Evolutionary conservation across 176 grass and related monocot genomes (phyloP).

Genomic region (Bonia amplexicaulis): DNA sequence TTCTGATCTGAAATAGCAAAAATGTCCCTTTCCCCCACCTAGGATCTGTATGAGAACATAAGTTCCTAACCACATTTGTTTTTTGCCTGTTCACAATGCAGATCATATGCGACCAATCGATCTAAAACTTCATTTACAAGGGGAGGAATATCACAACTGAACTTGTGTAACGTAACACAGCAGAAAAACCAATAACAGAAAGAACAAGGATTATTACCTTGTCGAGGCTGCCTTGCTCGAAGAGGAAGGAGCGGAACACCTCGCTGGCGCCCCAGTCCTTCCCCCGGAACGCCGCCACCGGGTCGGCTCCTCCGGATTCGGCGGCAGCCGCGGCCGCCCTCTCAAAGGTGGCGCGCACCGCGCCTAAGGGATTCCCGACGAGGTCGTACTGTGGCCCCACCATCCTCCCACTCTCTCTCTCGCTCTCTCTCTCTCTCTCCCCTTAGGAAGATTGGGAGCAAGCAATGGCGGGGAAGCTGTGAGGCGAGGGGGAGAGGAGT

Average conservation of each 20-base stretch:
- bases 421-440: conserved; percentile 1
- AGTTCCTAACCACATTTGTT: neutral
- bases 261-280: conserved; percentile 83
- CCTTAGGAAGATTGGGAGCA: neutral
- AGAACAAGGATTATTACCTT: conserved; percentile 27
- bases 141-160: neutral
- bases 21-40: neutral
- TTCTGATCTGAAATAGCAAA: neutral
- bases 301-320: conserved; percentile 38
- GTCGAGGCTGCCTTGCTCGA: conserved; percentile 61
- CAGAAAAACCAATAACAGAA: neutral
- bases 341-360: conserved; percentile 83
- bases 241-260: conserved; percentile 79
- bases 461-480: conserved; percentile 7
- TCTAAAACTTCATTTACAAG: neutral
- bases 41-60: neutral
- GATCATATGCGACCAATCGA: neutral
- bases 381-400: conserved; percentile 80
- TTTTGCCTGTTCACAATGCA: neutral
- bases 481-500: neutral
- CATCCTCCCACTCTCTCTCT: conserved; percentile 36
- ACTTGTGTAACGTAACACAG: neutral
- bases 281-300: conserved; percentile 60
- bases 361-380: conserved; percentile 73
- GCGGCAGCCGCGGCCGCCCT: conserved; percentile 42